Evolutionary conservation across 2,329 filamentous ascomycete species (phyloP).

Genomic region (Fusarium bactridioides): DNA sequence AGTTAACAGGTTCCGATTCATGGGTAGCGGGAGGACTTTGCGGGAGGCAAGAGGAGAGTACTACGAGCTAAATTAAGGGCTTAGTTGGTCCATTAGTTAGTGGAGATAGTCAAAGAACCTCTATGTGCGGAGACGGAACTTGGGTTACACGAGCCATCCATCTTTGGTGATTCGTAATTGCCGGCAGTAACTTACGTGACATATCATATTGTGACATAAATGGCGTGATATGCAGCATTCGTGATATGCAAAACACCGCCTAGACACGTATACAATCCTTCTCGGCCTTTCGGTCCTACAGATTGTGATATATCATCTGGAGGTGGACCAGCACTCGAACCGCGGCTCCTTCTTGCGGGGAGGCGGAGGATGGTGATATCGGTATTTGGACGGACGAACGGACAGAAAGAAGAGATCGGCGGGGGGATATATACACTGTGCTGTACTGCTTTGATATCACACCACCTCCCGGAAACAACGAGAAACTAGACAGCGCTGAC

Average conservation of each 20-base stretch:
- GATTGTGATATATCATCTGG: background rate
- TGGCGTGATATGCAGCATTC: background rate
- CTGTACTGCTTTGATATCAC: background rate
- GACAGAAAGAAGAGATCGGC: background rate
- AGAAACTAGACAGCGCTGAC: background rate
- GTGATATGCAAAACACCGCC: background rate
- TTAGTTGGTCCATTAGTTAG: accelerated
- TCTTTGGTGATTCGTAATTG: background rate
- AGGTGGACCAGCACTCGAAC: no score
- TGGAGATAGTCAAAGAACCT: background rate
- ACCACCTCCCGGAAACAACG: no score
- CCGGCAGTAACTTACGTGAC: background rate
- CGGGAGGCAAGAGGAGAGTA: background rate
- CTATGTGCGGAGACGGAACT: no score
- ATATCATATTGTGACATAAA: background rate
- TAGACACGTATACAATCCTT: background rate
- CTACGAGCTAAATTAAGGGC: background rate
- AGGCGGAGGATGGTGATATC: no score
- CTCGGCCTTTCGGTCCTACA: background rate
- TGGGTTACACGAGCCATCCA: background rate
- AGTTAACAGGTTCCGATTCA: background rate
- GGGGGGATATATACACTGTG: background rate
- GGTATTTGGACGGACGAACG: no score
- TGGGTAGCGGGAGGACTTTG: background rate
- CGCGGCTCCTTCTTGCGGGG: background rate